Evolutionary conservation across 352 stramenopile species (phyloP).

Genomic region (Phytophthora ramorum): DNA sequence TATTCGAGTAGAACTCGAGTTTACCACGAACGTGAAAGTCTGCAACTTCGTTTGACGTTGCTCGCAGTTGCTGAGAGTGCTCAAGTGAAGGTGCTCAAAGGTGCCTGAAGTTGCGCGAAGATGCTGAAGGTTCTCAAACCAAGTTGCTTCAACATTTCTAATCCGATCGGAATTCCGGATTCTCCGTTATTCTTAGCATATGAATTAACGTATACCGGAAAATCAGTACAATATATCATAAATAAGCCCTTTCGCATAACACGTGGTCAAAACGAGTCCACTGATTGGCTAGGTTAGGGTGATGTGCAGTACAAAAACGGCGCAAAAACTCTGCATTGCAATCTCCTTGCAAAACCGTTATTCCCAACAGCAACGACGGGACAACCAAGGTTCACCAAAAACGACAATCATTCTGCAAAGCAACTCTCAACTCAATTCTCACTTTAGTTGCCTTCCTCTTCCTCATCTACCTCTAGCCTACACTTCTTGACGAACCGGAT

Average conservation of each 20-base stretch:
- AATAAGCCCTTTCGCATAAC: constrained; percentile 8
- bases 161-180: no score
- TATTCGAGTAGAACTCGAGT: no score
- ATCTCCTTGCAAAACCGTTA: background rate
- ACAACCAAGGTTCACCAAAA: background rate
- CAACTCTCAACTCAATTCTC: background rate
- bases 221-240: constrained; percentile 10
- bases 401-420: no score
- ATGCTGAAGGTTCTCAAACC: background rate
- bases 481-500: constrained; percentile 16
- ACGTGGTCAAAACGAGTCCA: background rate
- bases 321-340: background rate
- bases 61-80: background rate
- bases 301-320: background rate
- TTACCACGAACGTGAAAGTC: no score
- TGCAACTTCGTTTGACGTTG: background rate
- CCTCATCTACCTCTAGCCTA: background rate
- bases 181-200: background rate
- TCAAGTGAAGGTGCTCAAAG: background rate
- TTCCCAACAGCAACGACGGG: background rate
- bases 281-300: background rate
- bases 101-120: background rate
- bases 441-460: background rate
- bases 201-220: constrained; percentile 16
- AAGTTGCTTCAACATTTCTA: background rate